Conservation (phyloP, 306 rosid genomes). For the cucumber (Cucumis sativus) region DNA sequence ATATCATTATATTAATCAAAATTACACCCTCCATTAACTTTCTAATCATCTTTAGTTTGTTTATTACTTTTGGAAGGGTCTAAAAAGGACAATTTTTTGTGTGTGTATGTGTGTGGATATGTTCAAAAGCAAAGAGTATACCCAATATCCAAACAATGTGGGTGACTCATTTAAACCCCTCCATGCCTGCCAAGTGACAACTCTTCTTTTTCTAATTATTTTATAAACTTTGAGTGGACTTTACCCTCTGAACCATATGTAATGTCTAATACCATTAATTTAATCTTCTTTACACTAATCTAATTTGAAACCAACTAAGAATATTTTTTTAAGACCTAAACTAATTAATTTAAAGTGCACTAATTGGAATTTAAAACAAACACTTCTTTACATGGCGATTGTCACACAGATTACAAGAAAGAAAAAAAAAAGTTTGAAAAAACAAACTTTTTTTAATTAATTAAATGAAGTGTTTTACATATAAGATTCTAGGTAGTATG, state of each 20-base stretch:
- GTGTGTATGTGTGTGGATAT: background rate
- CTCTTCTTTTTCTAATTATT: background rate
- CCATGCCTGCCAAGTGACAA: background rate
- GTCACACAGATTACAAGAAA: background rate
- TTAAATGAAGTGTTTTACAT: background rate
- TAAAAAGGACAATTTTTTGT: background rate
- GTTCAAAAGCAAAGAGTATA: background rate
- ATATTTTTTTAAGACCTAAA: background rate
- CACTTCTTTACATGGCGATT: background rate
- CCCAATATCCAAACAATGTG: background rate
- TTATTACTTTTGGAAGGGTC: background rate
- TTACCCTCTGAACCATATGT: background rate
- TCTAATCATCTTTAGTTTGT: background rate
- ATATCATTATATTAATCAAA: background rate
- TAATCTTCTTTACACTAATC: background rate
- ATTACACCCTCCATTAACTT: conserved; percentile 4
- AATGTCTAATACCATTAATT: background rate
- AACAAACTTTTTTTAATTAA: background rate
- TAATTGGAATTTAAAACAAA: background rate
- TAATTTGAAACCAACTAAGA: background rate
- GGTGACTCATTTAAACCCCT: conserved; percentile 2
- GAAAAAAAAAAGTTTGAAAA: background rate
- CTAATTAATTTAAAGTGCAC: background rate
- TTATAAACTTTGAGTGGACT: background rate
- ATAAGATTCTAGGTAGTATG: background rate